Conservation (phyloP, 805 yeast genomes). For the Helenozyma baotianmanensis region DNA sequence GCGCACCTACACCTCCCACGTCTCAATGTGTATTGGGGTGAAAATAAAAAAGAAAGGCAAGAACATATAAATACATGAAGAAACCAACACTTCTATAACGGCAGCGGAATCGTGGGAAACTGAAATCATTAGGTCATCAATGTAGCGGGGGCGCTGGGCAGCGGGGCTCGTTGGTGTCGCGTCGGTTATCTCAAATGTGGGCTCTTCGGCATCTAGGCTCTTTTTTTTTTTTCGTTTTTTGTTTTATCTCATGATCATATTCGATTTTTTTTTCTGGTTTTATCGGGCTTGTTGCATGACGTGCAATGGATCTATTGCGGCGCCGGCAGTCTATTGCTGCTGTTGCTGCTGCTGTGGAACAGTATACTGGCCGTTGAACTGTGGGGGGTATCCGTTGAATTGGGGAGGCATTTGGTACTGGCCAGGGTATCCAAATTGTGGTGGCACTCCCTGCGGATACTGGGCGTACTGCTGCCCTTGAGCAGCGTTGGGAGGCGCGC, state of each 20-base stretch:
- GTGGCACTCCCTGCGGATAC: conserved; percentile 10
- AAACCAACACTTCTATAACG: conserved; percentile 1
- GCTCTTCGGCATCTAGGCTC: background rate
- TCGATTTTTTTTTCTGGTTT: conserved; percentile 2
- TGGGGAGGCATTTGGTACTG: conserved; percentile 20
- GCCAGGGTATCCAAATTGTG: conserved; percentile 17
- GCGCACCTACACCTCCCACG: too few relatives aligned
- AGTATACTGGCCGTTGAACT: conserved; percentile 18
- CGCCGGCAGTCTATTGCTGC: conserved; percentile 5
- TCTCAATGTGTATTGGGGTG: too few relatives aligned
- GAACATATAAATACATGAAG: conserved; percentile 2
- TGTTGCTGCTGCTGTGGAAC: conserved; percentile 20
- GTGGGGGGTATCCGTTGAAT: conserved; percentile 25
- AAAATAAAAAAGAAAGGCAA: conserved; percentile 1
- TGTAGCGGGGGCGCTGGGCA: too few relatives aligned
- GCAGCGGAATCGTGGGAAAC: conserved; percentile 1
- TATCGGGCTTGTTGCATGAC: background rate
- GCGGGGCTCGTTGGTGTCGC: too few relatives aligned
- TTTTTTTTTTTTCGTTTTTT: background rate
- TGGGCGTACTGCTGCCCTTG: conserved; percentile 12
- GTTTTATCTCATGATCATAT: background rate
- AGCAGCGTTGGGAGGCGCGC: too few relatives aligned
- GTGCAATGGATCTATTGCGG: background rate
- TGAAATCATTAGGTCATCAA: conserved; percentile 1
- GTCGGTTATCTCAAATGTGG: too few relatives aligned